Evolutionary conservation across 1,284 basidiomycete genomes (phyloP).

Genomic region (Marasmius fiardii): DNA sequence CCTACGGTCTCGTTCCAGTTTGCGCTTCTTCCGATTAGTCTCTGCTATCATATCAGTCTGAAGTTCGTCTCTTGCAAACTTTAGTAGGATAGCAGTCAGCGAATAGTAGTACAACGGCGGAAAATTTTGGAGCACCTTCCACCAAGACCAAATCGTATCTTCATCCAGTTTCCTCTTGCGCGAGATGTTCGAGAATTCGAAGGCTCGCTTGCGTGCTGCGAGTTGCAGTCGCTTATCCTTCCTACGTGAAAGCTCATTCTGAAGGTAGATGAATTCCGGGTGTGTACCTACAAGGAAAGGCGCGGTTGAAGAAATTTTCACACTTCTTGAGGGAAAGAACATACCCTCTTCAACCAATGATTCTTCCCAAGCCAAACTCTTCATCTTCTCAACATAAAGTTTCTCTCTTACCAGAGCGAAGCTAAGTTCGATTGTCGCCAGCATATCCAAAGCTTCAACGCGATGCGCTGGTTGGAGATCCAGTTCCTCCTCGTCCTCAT

Average conservation of each 20-base stretch:
- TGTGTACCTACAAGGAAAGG: constrained; percentile 55
- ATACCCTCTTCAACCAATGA: constrained; percentile 60
- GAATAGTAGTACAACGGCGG: constrained; percentile 6
- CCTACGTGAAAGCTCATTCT: constrained; percentile 67
- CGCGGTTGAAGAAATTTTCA: constrained; percentile 9
- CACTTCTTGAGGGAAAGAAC: constrained; percentile 20
- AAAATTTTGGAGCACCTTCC: constrained; percentile 51
- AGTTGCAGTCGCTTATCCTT: constrained; percentile 73
- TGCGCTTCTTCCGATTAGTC: constrained; percentile 75
- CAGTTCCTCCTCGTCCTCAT: constrained; percentile 46
- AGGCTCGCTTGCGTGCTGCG: constrained; percentile 64
- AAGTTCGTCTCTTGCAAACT: constrained; percentile 70
- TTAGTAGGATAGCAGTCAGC: constrained; percentile 5
- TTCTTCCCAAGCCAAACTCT: constrained; percentile 75
- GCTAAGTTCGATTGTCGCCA: constrained; percentile 76
- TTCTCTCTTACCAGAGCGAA: constrained; percentile 72
- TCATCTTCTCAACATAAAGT: constrained; percentile 82
- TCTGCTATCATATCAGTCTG: constrained; percentile 83
- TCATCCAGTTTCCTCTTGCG: constrained; percentile 62
- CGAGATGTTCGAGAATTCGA: constrained; percentile 55
- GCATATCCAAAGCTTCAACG: constrained; percentile 73
- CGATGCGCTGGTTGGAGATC: constrained; percentile 74
- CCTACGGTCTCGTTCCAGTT: constrained; percentile 78
- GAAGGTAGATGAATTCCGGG: constrained; percentile 79
- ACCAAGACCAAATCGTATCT: constrained; percentile 69